Conservation (phyloP, 495 filamentous ascomycete species). For the Penicillium bovifimosum region DNA sequence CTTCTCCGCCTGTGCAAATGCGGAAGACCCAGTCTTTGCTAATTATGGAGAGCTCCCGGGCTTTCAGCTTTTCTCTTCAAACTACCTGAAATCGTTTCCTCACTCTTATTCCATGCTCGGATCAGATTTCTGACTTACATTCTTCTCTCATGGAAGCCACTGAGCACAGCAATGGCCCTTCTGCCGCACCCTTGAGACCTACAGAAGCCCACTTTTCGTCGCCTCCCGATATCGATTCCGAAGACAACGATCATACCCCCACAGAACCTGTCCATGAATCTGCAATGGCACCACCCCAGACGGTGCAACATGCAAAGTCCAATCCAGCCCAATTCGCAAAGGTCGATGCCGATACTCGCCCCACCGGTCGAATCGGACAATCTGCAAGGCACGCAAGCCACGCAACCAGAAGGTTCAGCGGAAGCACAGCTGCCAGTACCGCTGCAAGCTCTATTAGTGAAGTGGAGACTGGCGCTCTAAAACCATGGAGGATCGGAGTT, state of each 20-base stretch:
- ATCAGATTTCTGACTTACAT: not conserved
- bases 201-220: constrained; percentile 11
- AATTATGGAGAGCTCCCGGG: not conserved
- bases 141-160: constrained; percentile 18
- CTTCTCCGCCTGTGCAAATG: constrained; percentile 3
- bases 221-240: constrained; percentile 6
- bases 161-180: constrained; percentile 35
- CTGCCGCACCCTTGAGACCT: constrained; percentile 20
- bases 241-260: constrained; percentile 16
- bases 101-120: not conserved
- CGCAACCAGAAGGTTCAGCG: constrained; percentile 67
- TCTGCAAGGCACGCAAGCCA: constrained; percentile 64
- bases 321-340: constrained; percentile 2
- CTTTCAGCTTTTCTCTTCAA: not conserved
- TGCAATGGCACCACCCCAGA: constrained; percentile 11
- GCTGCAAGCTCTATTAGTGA: constrained; percentile 60
- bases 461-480: constrained; percentile 28
- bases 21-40: constrained; percentile 5
- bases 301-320: constrained; percentile 12
- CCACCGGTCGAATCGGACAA: constrained; percentile 26
- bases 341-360: constrained; percentile 25
- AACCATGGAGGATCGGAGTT: constrained; percentile 71
- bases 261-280: constrained; percentile 12
- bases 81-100: not conserved
- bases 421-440: constrained; percentile 69